Conservation (phyloP, 2,329 filamentous ascomycete genomes). For the Ophiostoma piceae region DNA sequence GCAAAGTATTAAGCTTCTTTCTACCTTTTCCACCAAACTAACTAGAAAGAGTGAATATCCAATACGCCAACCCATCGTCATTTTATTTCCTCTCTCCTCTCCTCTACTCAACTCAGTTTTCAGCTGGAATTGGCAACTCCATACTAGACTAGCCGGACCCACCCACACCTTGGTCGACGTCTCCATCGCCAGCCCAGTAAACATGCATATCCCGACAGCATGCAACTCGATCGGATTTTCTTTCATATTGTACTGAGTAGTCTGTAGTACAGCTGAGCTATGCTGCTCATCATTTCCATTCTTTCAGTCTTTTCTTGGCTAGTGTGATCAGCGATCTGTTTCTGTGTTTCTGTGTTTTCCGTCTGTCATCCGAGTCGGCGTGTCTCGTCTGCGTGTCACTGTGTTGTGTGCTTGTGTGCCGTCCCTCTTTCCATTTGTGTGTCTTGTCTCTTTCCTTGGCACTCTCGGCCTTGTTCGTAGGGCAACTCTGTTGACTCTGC, state of each 20-base stretch:
- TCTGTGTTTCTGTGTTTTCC: background rate
- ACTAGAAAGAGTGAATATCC: no score
- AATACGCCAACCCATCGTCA: background rate
- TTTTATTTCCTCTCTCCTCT: background rate
- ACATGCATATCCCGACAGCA: background rate
- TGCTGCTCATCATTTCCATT: background rate
- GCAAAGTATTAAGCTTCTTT: conserved; percentile 2
- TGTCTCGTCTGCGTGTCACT: background rate
- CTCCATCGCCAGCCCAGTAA: background rate
- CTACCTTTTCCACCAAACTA: background rate
- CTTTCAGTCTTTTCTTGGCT: background rate
- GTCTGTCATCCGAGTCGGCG: background rate
- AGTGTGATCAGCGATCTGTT: background rate
- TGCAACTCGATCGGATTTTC: background rate
- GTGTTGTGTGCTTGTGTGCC: background rate
- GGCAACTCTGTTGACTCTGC: background rate
- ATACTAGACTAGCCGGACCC: background rate
- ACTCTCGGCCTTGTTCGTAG: conserved; percentile 4
- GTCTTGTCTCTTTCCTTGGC: conserved; percentile 8
- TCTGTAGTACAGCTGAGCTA: background rate
- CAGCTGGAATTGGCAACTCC: conserved; percentile 4
- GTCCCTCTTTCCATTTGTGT: background rate
- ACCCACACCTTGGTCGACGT: background rate
- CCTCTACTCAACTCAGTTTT: background rate
- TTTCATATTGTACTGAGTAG: no score